A percentile compares a stretch with the other conserved stretches of the same genome.
These are phyloP conservation scores for Tulasnella sp. DNA, from an alignment of 768 basidiomycete genomes.

Conservation along the genomic window DNA sequence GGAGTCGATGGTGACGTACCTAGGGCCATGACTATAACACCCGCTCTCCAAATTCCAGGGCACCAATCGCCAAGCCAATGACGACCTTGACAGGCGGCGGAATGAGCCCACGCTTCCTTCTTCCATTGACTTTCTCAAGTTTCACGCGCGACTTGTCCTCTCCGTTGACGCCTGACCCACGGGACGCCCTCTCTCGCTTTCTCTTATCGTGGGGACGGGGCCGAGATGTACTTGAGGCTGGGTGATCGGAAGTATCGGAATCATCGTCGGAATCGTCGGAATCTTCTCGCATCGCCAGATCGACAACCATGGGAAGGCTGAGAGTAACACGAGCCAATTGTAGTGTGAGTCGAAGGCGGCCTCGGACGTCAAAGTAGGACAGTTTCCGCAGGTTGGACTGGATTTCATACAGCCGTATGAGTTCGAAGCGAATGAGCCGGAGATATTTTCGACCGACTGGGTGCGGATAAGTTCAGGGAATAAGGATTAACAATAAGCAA, in stretches of 20 bases:
- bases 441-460: constrained; percentile 53
- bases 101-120: constrained; percentile 10
- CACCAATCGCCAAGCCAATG: constrained; percentile 13
- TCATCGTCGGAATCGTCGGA: constrained; percentile 8
- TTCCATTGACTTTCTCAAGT: constrained; percentile 13
- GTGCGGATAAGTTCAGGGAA: not conserved
- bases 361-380: constrained; percentile 64
- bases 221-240: not conserved
- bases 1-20: too few relatives aligned
- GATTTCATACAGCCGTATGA: constrained; percentile 68
- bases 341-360: constrained; percentile 62
- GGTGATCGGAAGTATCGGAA: not conserved
- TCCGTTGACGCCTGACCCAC: not conserved
- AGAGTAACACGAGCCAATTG: constrained; percentile 68
- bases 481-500: not conserved
- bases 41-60: constrained; percentile 17
- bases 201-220: not conserved
- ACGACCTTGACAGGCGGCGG: constrained; percentile 15
- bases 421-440: constrained; percentile 55
- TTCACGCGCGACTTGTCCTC: constrained; percentile 5
- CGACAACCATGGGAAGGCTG: constrained; percentile 58
- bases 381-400: constrained; percentile 64
- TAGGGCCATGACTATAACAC: not conserved
- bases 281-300: constrained; percentile 46
- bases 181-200: not conserved